Base-by-base conservation (phyloP, 352 stramenopile genomes). In the Globisporangium echinulatum region DNA sequence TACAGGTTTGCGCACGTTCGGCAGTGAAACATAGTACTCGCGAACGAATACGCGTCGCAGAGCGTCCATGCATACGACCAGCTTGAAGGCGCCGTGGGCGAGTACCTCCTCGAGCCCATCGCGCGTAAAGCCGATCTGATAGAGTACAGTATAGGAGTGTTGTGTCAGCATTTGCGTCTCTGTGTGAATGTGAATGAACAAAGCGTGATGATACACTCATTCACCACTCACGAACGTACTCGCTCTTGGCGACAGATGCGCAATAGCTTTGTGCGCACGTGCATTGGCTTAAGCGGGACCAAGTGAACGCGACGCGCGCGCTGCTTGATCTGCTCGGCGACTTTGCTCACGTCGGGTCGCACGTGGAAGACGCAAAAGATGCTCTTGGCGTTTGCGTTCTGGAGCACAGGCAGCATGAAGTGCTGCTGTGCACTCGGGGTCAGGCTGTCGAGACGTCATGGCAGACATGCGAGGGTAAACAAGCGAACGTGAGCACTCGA, bases 361-460 rank as follows among this genome's bases (percentile, higher is more conserved):
- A 87, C 57, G 9, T 86, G 60, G 37, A 89, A 51, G 55, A 90
- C 71, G 4, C 82, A 61, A 56, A 83, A 90, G 19, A 85, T 67
- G 44, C 62, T 72, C 49, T 84, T 87, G 15, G 60, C 49, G 57
- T 92, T 90, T 51, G 68, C 68, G 0, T 64, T 58, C 1, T 66
- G 60, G 4, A 89, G 54, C 4, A 84, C 49, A 4, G 82, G 78
- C 1, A 85, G 66, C 37, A 92, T 56, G 15, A 75, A 70, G 43
- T 90, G 82, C 53, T 92, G 82, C 59, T 90, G 79, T 4, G 75
- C 58, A n/a, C 72, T 78, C 19, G 75, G 69, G 7, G 73, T 61
- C n/a, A 90, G 52, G 7, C 79, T 91, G 42, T 33, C 3, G 17
- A 3, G 7, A 14, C 39, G 9, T 43, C 39, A 36, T 3, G 15